Base-by-base conservation (phyloP, 495 filamentous ascomycete genomes). In the Hyaloscypha variabilis region DNA sequence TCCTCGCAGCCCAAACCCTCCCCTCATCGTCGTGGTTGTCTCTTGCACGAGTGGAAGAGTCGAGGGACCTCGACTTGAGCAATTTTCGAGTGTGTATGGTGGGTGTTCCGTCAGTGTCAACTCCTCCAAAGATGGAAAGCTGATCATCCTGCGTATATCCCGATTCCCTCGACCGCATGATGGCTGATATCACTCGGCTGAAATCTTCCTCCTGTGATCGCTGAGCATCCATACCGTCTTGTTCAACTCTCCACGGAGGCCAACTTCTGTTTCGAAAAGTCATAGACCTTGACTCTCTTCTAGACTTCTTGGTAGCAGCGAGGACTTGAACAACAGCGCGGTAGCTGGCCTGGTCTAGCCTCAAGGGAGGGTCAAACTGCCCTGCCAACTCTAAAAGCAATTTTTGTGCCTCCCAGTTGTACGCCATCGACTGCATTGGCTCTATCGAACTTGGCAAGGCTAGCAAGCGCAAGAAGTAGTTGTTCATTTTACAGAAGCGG, bases 141-240 rank as follows among this genome's bases (percentile, higher is more conserved):
- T 31, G 39, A 31, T 58, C 36, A 49, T 74, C 67, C 17, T 54
- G 36, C n/a, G 19, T 26, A 53, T 68, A 71, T 1, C 69, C 72
- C 30, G 72, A 46, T 34, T 66, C 62, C 46, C 62, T 60, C 13
- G 59, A 64, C 29, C 30, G 29, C 4, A 58, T 29, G 21, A 69
- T 30, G 2, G 69, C 67, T 36, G 30, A 28, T 17, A 70, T 30
- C 2, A 64, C 65, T 64, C 70, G 54, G 30, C 67, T 74, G 10
- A 68, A 36, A 54, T 74, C 69, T 8, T 74, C 69, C 8, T 68
- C 67, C 5, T 56, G 59, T 17, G 62, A 64, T 23, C 64, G 60
- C 34, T 58, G 55, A 36, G 69, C 72, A 59, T 74, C 72, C 62
- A 74, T 74, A 6, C 72, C 72, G 52, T 74, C 69, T 58, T 70